These are phyloP conservation scores for Fraxinus sp. DNA, from an alignment of 305 asterid species.

Conservation along the genomic window DNA sequence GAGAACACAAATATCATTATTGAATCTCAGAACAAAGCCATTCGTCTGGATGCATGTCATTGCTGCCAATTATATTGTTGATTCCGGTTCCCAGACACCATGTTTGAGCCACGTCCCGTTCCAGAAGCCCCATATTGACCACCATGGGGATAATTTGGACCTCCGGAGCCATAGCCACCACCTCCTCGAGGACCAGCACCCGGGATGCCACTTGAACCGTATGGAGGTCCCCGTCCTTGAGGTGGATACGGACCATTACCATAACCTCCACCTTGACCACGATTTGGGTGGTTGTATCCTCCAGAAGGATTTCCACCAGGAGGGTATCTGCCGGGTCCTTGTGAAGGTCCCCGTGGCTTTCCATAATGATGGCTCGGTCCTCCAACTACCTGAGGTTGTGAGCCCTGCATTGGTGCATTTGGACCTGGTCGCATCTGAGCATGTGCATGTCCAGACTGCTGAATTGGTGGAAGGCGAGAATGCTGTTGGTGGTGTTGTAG, in stretches of 20 bases:
- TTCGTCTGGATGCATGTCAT: conserved; percentile 24
- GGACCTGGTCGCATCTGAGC: conserved; percentile 70
- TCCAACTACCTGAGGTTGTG: conserved; percentile 69
- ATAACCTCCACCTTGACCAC: conserved; percentile 76
- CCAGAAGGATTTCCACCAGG: conserved; percentile 74
- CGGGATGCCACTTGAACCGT: conserved; percentile 53
- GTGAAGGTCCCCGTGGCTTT: conserved; percentile 79
- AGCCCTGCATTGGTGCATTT: conserved; percentile 50
- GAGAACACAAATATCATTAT: neutral
- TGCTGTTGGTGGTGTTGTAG: conserved; percentile 74
- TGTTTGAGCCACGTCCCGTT: conserved; percentile 77
- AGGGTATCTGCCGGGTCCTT: conserved; percentile 74
- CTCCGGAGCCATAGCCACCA: conserved; percentile 50
- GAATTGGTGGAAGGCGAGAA: conserved; percentile 66
- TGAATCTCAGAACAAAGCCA: neutral
- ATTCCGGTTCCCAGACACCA: conserved; percentile 65
- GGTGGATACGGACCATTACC: conserved; percentile 72
- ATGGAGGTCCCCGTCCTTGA: conserved; percentile 82
- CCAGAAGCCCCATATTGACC: conserved; percentile 72
- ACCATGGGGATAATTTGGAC: conserved; percentile 71
- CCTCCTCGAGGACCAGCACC: conserved; percentile 68
- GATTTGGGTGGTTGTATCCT: conserved; percentile 69
- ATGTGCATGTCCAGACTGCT: conserved; percentile 69
- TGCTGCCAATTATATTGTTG: conserved; percentile 89
- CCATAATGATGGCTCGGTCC: conserved; percentile 71